Base-by-base conservation (phyloP, 116 monocot genomes). In the Dioscorea cayenensis region DNA sequence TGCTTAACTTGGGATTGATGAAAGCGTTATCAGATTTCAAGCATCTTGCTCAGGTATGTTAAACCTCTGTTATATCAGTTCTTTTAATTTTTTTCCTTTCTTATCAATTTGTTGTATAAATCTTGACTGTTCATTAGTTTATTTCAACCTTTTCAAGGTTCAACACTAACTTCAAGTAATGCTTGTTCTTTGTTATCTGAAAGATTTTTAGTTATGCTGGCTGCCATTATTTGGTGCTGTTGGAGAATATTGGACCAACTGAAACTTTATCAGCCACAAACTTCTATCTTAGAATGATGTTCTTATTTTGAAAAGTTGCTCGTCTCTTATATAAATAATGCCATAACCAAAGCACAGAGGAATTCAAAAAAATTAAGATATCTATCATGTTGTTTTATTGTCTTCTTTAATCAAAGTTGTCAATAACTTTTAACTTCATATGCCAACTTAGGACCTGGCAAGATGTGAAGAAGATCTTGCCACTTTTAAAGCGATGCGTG, bases 11-110 rank as follows among this genome's bases (percentile, higher is more conserved):
- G 79, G 97, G 97, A 49, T 73, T 99, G 74, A 83, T 91, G 77
- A 99, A 99, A 84, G 88, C 85, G 32, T 60, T 99, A 22, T 86
- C 97, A 52, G 94, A 99, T 43, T 90, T 86, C 78, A 94, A 91
- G 73, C 83, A 87, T 73, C 60, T 94, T 32, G 72, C 76, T 77
- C 90, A 99, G 83, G 97, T 97, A 81, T 70, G 29, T 2, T 63
- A 35, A 29, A 36, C 29, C 16, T 36, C 17, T 14, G 22, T 27
- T 22, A 12, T 63, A 63, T 63, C 7, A 23, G 43, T 43, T 43
- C 22, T 23, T 63, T 63, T 6, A 23, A 12, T 27, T 22, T 27
- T 27, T 59, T 59, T 59, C 16, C 21, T 59, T 32, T 3, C 59
- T 19, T 59, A 17, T 12, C 59, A 59, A 6, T 62, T 62, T 27